Conservation (phyloP, 371 early-diverging fungal genomes). For the Basidiobolus heterosporus region DNA sequence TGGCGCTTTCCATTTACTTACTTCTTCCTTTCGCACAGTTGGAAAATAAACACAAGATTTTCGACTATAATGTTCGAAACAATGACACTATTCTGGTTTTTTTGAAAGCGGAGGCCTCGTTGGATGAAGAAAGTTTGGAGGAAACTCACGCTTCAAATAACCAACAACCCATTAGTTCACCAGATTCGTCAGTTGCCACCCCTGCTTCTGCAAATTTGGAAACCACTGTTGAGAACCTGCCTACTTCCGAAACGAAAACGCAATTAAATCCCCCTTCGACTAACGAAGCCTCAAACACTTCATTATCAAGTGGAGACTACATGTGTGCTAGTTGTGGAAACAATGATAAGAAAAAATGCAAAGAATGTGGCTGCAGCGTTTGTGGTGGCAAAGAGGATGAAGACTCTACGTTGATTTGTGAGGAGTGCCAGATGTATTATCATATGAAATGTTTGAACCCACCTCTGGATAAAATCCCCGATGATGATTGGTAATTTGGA, state of each 20-base stretch:
- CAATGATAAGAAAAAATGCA: conserved; percentile 17
- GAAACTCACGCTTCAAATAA: background rate
- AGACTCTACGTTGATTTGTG: conserved; percentile 28
- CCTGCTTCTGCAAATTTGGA: background rate
- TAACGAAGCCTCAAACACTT: background rate
- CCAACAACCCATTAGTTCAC: background rate
- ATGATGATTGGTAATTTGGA: conserved; percentile 22
- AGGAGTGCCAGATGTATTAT: conserved; percentile 36
- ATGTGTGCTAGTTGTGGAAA: conserved; percentile 33
- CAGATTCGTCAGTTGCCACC: background rate
- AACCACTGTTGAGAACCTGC: background rate
- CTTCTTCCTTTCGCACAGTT: background rate
- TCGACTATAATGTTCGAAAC: conserved; percentile 8
- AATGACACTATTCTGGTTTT: conserved; percentile 4
- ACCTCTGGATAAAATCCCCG: conserved; percentile 18
- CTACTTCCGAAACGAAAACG: background rate
- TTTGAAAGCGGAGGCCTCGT: background rate
- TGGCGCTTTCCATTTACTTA: too few species aligned
- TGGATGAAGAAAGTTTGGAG: background rate
- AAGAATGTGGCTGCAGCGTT: conserved; percentile 28
- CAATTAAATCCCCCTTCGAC: background rate
- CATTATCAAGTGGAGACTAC: conserved; percentile 4
- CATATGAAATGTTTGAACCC: conserved; percentile 26
- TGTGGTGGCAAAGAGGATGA: conserved; percentile 32
- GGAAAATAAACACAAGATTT: conserved; percentile 6